Percentiles rank a stretch among this genome's conserved stretches.
Conservation (phyloP, 306 rosid species). For the Cicer cuneatum region DNA sequence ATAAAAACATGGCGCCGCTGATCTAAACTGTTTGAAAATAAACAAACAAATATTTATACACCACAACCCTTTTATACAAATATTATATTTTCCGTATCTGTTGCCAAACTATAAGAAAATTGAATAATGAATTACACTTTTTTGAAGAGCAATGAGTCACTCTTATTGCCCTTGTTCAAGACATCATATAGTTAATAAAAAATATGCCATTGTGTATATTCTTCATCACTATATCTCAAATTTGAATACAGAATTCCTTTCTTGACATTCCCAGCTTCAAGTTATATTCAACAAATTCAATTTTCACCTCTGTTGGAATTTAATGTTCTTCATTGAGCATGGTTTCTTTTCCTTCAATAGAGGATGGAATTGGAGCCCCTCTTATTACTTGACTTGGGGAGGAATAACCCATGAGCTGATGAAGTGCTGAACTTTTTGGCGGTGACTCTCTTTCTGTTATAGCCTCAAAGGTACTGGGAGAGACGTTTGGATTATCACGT, state of each 20-base stretch:
- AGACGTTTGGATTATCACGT: slow-evolving; percentile 40
- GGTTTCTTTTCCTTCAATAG: slow-evolving; percentile 44
- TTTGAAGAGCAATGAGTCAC: slow-evolving; percentile 17
- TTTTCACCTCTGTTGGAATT: slow-evolving; percentile 9
- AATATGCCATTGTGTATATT: slow-evolving; percentile 1
- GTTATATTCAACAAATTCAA: slow-evolving; percentile 18
- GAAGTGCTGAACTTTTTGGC: slow-evolving; percentile 71
- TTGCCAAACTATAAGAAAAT: slow-evolving; percentile 10
- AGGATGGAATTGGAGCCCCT: slow-evolving; percentile 47
- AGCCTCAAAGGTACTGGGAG: slow-evolving; percentile 43
- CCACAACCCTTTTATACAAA: slow-evolving; percentile 35
- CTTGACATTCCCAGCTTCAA: slow-evolving; percentile 35
- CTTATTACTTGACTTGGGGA: slow-evolving; percentile 75
- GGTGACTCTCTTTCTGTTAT: slow-evolving; percentile 40
- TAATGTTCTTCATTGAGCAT: slow-evolving; percentile 41
- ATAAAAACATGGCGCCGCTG: too few relatives aligned
- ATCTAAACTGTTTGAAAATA: background rate
- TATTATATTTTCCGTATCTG: slow-evolving; percentile 22
- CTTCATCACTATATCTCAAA: slow-evolving; percentile 13
- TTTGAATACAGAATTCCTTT: slow-evolving; percentile 31
- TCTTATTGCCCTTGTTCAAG: slow-evolving; percentile 33
- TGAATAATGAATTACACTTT: background rate
- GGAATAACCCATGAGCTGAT: slow-evolving; percentile 88
- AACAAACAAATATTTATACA: slow-evolving; percentile 27
- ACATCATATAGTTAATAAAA: background rate